Conservation (phyloP, 2,329 filamentous ascomycete species). For the Chaetomium sp. region DNA sequence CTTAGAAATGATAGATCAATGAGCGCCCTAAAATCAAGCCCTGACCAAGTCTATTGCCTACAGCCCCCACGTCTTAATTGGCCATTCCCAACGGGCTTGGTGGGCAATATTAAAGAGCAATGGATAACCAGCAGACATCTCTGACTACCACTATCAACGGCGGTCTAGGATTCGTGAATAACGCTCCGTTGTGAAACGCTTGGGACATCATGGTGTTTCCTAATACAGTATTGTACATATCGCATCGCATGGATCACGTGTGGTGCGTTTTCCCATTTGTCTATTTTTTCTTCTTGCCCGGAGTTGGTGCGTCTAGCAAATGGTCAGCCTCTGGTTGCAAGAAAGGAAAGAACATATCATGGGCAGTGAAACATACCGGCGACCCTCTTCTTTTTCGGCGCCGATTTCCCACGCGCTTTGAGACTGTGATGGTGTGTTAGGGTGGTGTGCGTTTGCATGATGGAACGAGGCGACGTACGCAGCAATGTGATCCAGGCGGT, state of each 20-base stretch:
- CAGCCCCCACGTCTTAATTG: too few relatives aligned
- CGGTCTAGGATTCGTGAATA: too few relatives aligned
- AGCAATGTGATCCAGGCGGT: conserved; percentile 69
- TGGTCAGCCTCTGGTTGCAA: too few relatives aligned
- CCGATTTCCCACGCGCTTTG: conserved; percentile 76
- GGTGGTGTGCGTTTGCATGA: background rate
- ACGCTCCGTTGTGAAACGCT: background rate
- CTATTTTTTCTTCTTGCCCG: conserved; percentile 30
- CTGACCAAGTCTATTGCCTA: too few relatives aligned
- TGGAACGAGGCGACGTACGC: conserved; percentile 40
- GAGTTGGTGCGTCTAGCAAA: too few relatives aligned
- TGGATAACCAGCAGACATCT: too few relatives aligned
- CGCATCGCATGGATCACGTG: background rate
- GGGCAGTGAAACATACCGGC: conserved; percentile 26
- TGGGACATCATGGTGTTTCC: conserved; percentile 16
- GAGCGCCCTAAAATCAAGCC: too few relatives aligned
- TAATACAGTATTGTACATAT: conserved; percentile 21
- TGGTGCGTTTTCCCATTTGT: background rate
- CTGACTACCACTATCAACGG: too few relatives aligned
- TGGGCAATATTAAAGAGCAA: too few relatives aligned
- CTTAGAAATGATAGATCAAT: too few relatives aligned
- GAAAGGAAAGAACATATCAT: background rate
- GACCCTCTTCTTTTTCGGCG: conserved; percentile 83
- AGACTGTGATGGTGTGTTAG: conserved; percentile 40
- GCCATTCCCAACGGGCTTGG: too few relatives aligned